Base-by-base conservation (phyloP, 2,329 filamentous ascomycete genomes). In the Akanthomyces uredinophilus region DNA sequence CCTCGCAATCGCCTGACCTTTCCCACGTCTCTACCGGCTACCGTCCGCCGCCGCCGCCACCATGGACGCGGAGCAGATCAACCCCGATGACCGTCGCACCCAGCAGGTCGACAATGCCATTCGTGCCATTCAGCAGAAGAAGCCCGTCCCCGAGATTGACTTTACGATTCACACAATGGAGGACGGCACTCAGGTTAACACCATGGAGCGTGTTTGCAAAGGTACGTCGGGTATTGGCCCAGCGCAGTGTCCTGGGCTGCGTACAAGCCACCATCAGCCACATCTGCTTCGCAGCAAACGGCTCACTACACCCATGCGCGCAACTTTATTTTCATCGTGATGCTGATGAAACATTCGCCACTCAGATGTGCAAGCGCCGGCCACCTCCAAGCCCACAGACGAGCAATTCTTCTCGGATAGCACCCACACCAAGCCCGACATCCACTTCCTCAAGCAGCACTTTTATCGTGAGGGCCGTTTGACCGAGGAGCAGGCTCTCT, bases 101-200 rank as follows among this genome's bases (percentile, higher is more conserved):
- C 74, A 78, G 70, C 87, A 90, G 76, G 84, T 97, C 73, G 92
- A 96, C 79, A 94, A 92, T 85, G 90, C 91, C 70, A 89, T 94
- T 72, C 91, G 91, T 75, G 95, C 95, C 64, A 92, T 99, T 72
- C 87, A 88, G 75, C 87, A 97, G 71, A 98, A 98, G 88, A 94
- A 90, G 81, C 93, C 94, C 60, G 84, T 96, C 56, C 95, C 95
- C 63, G 94, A 98, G 83, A 98, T 99, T 72, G 95, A 99, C 81
- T 99, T 99, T 76, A 96, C 92, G 62, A 87, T 99, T 72, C 95
- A 99, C 78, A 95, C 90, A 65, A 97, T 98, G 94, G 95, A 99
- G 77, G 95, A 99, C 82, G 92, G 91, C 73, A 88, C 86, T 60
- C 92, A 96, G 80, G 95, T 99, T 74, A 98, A 86, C 86, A 99